Conservation (phyloP, 2,329 filamentous ascomycete genomes). For the Hymenoscyphus repandus region DNA sequence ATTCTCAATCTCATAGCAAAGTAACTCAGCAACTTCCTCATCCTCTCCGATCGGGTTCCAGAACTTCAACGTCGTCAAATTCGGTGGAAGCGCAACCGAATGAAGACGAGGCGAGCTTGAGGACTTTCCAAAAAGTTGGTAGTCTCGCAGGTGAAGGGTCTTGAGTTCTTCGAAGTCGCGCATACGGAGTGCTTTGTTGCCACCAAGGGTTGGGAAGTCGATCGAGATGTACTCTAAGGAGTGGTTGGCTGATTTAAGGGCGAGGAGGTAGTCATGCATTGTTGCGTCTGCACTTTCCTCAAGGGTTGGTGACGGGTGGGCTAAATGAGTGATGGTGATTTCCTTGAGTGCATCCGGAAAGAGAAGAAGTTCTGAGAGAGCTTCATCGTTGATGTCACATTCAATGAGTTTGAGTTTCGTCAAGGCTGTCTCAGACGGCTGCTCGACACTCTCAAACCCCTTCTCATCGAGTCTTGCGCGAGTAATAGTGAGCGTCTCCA, state of each 20-base stretch:
- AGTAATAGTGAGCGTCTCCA: slow-evolving; percentile 41
- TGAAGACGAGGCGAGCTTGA: slow-evolving; percentile 37
- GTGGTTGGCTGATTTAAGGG: slow-evolving; percentile 37
- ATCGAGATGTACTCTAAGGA: slow-evolving; percentile 42
- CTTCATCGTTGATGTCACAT: slow-evolving; percentile 45
- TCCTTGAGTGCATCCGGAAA: slow-evolving; percentile 41
- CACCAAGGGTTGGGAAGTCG: slow-evolving; percentile 38
- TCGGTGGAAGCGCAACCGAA: slow-evolving; percentile 42
- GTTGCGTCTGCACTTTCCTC: slow-evolving; percentile 42
- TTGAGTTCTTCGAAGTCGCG: slow-evolving; percentile 39
- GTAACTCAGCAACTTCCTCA: slow-evolving; percentile 42
- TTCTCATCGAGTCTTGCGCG: slow-evolving; percentile 42
- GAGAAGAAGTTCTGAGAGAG: slow-evolving; percentile 36
- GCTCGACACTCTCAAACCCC: slow-evolving; percentile 44
- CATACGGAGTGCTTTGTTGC: slow-evolving; percentile 38
- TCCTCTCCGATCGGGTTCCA: slow-evolving; percentile 42
- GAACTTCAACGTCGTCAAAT: slow-evolving; percentile 42
- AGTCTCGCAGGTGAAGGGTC: slow-evolving; percentile 40
- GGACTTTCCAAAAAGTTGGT: slow-evolving; percentile 42
- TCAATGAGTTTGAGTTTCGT: slow-evolving; percentile 42
- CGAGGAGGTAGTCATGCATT: slow-evolving; percentile 42
- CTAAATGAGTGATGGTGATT: slow-evolving; percentile 43
- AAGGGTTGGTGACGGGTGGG: slow-evolving; percentile 36
- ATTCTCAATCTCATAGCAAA: slow-evolving; percentile 38
- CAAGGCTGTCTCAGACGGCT: slow-evolving; percentile 41